Conservation (phyloP, 129 eudicot species). For the Dittrichia graveolens region DNA sequence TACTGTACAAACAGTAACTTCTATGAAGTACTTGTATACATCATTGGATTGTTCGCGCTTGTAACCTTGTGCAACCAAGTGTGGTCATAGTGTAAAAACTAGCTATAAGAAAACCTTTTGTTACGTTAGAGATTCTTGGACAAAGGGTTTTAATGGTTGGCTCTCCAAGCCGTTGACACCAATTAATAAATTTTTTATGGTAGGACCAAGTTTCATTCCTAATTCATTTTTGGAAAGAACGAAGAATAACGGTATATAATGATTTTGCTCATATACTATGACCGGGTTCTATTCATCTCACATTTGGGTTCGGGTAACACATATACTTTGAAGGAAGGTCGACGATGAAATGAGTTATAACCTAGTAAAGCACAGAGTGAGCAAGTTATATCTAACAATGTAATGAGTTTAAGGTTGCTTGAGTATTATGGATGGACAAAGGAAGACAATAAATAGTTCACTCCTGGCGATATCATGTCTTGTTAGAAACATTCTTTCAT, state of each 20-base stretch:
- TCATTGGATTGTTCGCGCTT: not conserved
- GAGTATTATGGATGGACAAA: not conserved
- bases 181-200: too few relatives aligned
- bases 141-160: too few relatives aligned
- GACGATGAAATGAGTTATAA: not conserved
- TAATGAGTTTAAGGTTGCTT: not conserved
- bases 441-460: not conserved
- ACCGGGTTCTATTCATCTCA: too few relatives aligned
- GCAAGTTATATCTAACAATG: too few relatives aligned
- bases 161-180: too few relatives aligned
- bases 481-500: not conserved
- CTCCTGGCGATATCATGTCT: not conserved
- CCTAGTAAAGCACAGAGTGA: not conserved
- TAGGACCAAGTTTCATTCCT: too few relatives aligned
- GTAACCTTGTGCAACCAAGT: too few relatives aligned
- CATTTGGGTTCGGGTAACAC: too few relatives aligned
- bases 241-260: not conserved
- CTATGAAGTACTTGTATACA: constrained; percentile 4
- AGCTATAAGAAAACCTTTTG: too few relatives aligned
- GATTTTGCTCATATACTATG: too few relatives aligned
- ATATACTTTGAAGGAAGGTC: not conserved
- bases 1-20: not conserved
- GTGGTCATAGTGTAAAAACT: too few relatives aligned
- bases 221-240: not conserved
- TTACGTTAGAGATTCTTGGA: too few relatives aligned